Conservation (phyloP, 768 basidiomycete species). For the Multifurca ochricompacta region DNA sequence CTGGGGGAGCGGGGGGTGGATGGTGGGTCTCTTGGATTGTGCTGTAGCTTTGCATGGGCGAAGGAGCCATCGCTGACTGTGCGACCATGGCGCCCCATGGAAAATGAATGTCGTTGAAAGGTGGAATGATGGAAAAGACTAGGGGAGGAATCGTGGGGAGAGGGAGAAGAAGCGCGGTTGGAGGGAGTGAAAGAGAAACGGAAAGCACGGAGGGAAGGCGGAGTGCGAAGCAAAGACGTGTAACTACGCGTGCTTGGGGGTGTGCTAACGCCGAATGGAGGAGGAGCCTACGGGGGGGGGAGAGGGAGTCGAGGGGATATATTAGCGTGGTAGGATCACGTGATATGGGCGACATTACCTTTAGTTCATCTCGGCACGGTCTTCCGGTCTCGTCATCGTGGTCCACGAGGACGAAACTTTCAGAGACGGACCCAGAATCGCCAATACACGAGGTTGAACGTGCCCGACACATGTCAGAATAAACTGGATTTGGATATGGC, state of each 20-base stretch:
- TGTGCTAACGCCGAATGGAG: conserved; percentile 21
- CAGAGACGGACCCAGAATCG: conserved; percentile 31
- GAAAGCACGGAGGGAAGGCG: conserved; percentile 35
- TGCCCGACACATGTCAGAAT: conserved; percentile 30
- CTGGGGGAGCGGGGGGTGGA: conserved; percentile 7
- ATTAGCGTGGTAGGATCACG: conserved; percentile 11
- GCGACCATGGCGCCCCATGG: conserved; percentile 30
- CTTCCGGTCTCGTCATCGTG: conserved; percentile 24
- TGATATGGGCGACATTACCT: conserved; percentile 2
- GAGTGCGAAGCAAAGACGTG: conserved; percentile 30
- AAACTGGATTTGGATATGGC: conserved; percentile 36
- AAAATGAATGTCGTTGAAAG: conserved; percentile 10
- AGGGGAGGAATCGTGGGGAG: conserved; percentile 30
- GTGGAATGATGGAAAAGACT: conserved; percentile 24
- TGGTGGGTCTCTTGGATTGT: not conserved
- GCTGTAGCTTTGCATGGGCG: not conserved
- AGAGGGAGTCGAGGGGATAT: conserved; percentile 4
- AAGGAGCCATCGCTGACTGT: conserved; percentile 27
- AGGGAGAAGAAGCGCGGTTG: conserved; percentile 34
- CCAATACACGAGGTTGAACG: conserved; percentile 24
- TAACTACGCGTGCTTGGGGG: conserved; percentile 29
- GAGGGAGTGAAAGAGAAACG: conserved; percentile 37
- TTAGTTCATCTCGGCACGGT: not conserved
- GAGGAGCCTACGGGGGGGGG: conserved; percentile 15
- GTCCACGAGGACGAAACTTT: conserved; percentile 38